These are phyloP conservation scores for Solanum paucissectum DNA, from an alignment of 257 asterid genomes.

Conservation along the genomic window DNA sequence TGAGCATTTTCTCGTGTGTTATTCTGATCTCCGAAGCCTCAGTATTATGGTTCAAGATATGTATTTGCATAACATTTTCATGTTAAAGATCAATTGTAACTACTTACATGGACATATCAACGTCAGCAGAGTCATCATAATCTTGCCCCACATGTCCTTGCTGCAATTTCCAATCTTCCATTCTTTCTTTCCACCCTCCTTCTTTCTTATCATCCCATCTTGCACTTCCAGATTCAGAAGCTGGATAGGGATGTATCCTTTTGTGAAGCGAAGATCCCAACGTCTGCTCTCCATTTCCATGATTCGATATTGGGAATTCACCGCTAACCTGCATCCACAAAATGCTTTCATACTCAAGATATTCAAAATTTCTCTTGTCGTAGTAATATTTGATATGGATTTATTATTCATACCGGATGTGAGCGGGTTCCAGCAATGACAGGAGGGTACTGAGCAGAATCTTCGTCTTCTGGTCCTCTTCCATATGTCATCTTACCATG, in stretches of 20 bases:
- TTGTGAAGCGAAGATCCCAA: conserved; percentile 61
- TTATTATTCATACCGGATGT: conserved; percentile 36
- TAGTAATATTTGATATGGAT: neutral
- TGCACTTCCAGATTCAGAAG: conserved; percentile 53
- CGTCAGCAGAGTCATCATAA: conserved; percentile 52
- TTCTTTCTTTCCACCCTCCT: conserved; percentile 83
- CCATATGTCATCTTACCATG: conserved; percentile 98
- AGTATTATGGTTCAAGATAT: neutral
- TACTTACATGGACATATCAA: conserved; percentile 68
- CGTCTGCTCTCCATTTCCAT: conserved; percentile 69
- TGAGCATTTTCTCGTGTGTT: neutral
- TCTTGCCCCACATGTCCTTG: conserved; percentile 72
- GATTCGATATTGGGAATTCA: conserved; percentile 51
- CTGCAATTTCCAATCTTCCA: conserved; percentile 96
- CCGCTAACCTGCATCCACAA: conserved; percentile 58
- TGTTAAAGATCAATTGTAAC: neutral
- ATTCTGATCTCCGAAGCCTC: neutral
- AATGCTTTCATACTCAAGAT: neutral
- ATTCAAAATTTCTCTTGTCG: neutral
- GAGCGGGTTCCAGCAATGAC: conserved; percentile 76
- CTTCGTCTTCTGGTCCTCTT: conserved; percentile 86
- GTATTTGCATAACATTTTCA: neutral
- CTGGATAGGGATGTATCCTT: conserved; percentile 77
- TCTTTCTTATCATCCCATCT: conserved; percentile 86
- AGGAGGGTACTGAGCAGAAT: conserved; percentile 60